Evolutionary conservation across 208 protist genomes (phyloP), one percentile per base, ranked within the genome.

Genomic region (Polymyxa betae): DNA sequence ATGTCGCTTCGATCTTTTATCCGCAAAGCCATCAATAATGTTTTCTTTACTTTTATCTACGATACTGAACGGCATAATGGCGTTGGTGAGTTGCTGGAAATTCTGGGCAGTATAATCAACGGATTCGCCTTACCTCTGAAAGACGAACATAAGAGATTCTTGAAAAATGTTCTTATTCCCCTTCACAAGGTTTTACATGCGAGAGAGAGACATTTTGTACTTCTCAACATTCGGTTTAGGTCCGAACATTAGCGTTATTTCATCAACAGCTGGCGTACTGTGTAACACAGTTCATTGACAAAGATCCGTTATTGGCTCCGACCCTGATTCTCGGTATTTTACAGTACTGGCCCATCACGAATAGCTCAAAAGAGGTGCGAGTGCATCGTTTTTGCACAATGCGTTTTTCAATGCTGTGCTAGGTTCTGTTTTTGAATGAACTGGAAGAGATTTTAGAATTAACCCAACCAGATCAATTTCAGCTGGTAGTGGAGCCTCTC

Each of bases 51-150:
- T 0, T 94, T 94, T 72, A 93, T 95, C 12, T 93, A 94, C 77
- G 90, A 93, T 45, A 94, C 88, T 0, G 92, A 94, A 90, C 43
- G 90, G 32, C 92, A 94, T 78, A 94, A 90, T 44, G 94, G 94
- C 46, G 91, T 95, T n/a, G 92, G 88, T 0, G 94, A 96, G 89
- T 88, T 96, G 0, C 93, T 96, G 12, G 94, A 95, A 78, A 94
- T 95, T 54, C 88, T 95, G 0, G 93, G 91, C 44, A 93, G 89
- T 24, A 95, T 95, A 72, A 95, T 95, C 64, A 94, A 95, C 89
- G 94, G 94, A 0, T 96, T 95, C 66, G 93, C 93, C 38, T 45
- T 94, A 29, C 94, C 94, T n/a, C 89, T 96, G 0, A 95, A 95
- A 88, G 90, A 88, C 0, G 94, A 96, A 78, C 94, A 96, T 90